phyloP scores from a whole-genome alignment of 2,329 filamentous ascomycete species.

The Claviceps citrina region DNA sequence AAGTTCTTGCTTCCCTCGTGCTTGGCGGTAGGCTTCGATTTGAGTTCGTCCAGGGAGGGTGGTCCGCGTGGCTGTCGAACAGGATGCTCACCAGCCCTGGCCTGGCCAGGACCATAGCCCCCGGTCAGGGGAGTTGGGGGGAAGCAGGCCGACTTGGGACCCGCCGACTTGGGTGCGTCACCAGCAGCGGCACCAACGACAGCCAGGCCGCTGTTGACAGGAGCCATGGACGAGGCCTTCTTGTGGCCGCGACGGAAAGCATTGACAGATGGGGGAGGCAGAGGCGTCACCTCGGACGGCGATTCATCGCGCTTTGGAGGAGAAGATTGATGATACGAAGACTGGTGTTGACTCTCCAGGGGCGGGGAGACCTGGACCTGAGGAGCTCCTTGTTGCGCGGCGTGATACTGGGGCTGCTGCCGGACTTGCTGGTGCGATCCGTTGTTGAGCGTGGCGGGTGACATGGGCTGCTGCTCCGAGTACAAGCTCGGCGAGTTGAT shows the following conservation, averaged over 20 bases:
- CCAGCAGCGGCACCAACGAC: constrained; percentile 28
- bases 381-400: constrained; percentile 42
- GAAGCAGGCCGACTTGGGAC: constrained; percentile 65
- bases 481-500: constrained; percentile 22
- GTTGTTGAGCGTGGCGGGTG: constrained; percentile 16
- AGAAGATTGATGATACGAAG: constrained; percentile 45
- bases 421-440: constrained; percentile 21
- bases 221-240: constrained; percentile 65
- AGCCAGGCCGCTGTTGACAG: constrained; percentile 35
- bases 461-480: constrained; percentile 30
- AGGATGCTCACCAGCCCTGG: constrained; percentile 85
- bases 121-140: constrained; percentile 69
- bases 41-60: constrained; percentile 79
- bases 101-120: constrained; percentile 83
- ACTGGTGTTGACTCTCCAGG: constrained; percentile 38
- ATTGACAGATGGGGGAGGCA: constrained; percentile 77
- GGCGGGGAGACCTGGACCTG: constrained; percentile 74
- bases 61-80: constrained; percentile 85
- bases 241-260: constrained; percentile 90
- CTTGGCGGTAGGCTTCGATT: constrained; percentile 77
- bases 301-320: constrained; percentile 53
- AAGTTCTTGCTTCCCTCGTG: constrained; percentile 98
- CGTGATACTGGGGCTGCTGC: constrained; percentile 21
- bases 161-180: constrained; percentile 39
- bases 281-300: constrained; percentile 50